Conservation (phyloP, 2,329 filamentous ascomycete genomes). For the Plenodomus tracheiphilus region DNA sequence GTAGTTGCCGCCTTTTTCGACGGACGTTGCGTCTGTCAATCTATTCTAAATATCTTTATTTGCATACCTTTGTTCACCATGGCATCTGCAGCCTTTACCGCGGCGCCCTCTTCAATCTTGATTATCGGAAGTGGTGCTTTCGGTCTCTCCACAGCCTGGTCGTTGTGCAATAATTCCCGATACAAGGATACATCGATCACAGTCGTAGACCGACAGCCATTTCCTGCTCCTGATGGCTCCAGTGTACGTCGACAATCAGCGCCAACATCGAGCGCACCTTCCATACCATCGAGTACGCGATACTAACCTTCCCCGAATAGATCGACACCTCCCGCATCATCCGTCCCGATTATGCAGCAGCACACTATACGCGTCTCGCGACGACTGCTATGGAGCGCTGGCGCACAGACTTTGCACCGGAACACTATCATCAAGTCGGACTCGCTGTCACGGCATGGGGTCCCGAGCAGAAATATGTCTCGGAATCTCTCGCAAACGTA, state of each 20-base stretch:
- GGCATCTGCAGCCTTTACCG: constrained; percentile 18
- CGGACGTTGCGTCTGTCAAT: background rate
- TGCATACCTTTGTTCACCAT: constrained; percentile 13
- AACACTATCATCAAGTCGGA: constrained; percentile 72
- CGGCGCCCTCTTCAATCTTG: constrained; percentile 49
- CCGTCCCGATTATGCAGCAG: constrained; percentile 78
- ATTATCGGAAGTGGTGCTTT: constrained; percentile 59
- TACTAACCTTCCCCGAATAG: constrained; percentile 18
- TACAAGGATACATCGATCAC: constrained; percentile 59
- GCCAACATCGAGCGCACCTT: background rate
- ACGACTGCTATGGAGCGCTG: constrained; percentile 69
- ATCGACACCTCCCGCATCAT: constrained; percentile 66
- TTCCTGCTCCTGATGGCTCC: constrained; percentile 62
- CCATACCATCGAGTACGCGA: background rate
- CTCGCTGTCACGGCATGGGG: constrained; percentile 66
- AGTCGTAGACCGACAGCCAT: constrained; percentile 60
- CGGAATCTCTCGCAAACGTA: constrained; percentile 41
- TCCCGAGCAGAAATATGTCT: constrained; percentile 48
- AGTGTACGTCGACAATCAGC: constrained; percentile 47
- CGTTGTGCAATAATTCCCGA: constrained; percentile 64
- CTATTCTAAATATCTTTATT: constrained; percentile 4
- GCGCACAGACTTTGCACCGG: constrained; percentile 66
- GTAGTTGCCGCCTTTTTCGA: background rate
- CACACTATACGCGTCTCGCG: constrained; percentile 75
- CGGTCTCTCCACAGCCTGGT: constrained; percentile 67